These are phyloP conservation scores for Ophiostoma quercus DNA, from an alignment of 2,329 filamentous ascomycete genomes.

Conservation along the genomic window DNA sequence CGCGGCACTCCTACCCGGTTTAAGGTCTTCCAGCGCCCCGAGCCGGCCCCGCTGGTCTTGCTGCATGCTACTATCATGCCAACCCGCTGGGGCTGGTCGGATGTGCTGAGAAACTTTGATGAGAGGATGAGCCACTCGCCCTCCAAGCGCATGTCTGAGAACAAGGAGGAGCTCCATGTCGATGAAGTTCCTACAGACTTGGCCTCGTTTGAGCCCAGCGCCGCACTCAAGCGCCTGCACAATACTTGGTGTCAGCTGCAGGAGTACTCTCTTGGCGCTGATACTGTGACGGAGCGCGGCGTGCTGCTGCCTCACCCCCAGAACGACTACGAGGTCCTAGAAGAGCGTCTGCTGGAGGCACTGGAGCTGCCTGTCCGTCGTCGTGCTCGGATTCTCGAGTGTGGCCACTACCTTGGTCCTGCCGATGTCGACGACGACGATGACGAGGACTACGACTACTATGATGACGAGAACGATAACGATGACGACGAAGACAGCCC, in stretches of 20 bases:
- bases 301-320: constrained; percentile 72
- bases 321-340: constrained; percentile 72
- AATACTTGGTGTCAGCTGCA: constrained; percentile 63
- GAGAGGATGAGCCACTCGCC: constrained; percentile 28
- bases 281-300: constrained; percentile 68
- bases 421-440: constrained; percentile 44
- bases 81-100: constrained; percentile 59
- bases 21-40: constrained; percentile 42
- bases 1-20: constrained; percentile 53
- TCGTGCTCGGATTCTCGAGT: constrained; percentile 65
- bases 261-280: constrained; percentile 55
- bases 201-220: constrained; percentile 36
- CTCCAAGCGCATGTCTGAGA: background rate
- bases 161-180: background rate
- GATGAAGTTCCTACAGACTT: background rate
- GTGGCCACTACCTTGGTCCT: constrained; percentile 68
- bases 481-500: constrained; percentile 36
- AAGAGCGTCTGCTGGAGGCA: constrained; percentile 70
- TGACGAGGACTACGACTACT: constrained; percentile 43
- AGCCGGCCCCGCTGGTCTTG: constrained; percentile 63
- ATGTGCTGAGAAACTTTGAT: constrained; percentile 45
- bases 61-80: constrained; percentile 74
- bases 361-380: constrained; percentile 61
- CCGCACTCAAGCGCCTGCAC: constrained; percentile 47
- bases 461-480: constrained; percentile 42